phyloP scores from a whole-genome alignment of 192 early-diverging fungal genomes.

The Radiomyces spectabilis region DNA sequence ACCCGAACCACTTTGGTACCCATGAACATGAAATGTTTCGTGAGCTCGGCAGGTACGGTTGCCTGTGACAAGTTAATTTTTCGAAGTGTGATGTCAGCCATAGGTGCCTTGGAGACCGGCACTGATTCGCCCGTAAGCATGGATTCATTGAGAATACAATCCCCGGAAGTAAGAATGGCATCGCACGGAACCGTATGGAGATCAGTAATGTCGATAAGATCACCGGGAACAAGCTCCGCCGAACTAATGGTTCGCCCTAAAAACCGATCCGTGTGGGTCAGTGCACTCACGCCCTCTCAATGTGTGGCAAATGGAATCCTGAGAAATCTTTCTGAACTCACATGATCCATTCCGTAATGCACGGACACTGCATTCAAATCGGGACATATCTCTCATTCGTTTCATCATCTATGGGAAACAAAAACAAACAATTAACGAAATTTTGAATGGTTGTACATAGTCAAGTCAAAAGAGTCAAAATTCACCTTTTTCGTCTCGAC shows the following conservation, averaged over 20 bases:
- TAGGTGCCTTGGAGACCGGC: constrained; percentile 86
- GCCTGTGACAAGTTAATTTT: constrained; percentile 64
- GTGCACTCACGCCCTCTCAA: constrained; percentile 8
- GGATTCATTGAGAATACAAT: constrained; percentile 96
- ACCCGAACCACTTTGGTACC: constrained; percentile 93
- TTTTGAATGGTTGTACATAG: neutral
- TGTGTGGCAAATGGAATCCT: constrained; percentile 27
- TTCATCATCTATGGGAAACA: constrained; percentile 54
- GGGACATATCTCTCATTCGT: constrained; percentile 78
- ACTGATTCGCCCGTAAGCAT: constrained; percentile 98
- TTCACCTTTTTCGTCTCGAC: constrained; percentile 61
- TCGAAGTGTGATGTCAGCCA: constrained; percentile 53
- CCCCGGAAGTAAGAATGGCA: constrained; percentile 83
- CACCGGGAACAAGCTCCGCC: constrained; percentile 87
- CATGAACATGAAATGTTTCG: constrained; percentile 82
- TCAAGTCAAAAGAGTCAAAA: neutral
- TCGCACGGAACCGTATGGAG: constrained; percentile 81
- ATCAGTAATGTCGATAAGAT: constrained; percentile 79
- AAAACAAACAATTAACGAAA: constrained; percentile 23
- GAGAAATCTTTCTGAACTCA: constrained; percentile 22
- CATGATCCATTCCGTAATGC: constrained; percentile 60
- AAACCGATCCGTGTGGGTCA: too few relatives aligned
- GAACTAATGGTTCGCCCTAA: constrained; percentile 18
- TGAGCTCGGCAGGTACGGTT: constrained; percentile 65
- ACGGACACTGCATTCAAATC: constrained; percentile 73